Evolutionary conservation across 257 asterid genomes (phyloP).

Genomic region (Ocimum tenuiflorum): DNA sequence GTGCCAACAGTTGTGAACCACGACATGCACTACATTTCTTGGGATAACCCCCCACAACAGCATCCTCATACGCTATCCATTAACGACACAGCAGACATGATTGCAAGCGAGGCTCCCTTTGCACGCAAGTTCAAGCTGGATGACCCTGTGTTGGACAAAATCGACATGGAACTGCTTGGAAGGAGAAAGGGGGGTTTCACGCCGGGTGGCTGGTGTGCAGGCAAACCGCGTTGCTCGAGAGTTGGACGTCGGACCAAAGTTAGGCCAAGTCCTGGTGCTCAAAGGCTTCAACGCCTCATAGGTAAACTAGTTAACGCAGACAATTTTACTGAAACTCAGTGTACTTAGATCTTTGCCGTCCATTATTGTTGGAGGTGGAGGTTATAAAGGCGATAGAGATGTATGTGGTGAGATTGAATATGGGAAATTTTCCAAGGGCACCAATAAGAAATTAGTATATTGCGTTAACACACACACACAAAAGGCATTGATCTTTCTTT

Average conservation of each 20-base stretch:
- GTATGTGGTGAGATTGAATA: not conserved
- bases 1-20: slow-evolving; percentile 71
- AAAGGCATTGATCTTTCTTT: not conserved
- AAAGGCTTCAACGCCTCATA: slow-evolving; percentile 56
- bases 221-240: slow-evolving; percentile 61
- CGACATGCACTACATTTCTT: slow-evolving; percentile 86
- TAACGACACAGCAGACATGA: slow-evolving; percentile 58
- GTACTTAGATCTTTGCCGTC: slow-evolving; percentile 39
- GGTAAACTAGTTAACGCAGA: slow-evolving; percentile 34
- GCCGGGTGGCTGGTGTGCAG: slow-evolving; percentile 91
- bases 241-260: slow-evolving; percentile 50
- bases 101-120: slow-evolving; percentile 69
- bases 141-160: slow-evolving; percentile 52
- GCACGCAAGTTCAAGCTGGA: slow-evolving; percentile 76
- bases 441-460: slow-evolving; percentile 8
- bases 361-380: slow-evolving; percentile 17
- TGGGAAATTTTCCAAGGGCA: not conserved
- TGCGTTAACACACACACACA: not conserved
- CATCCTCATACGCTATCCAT: slow-evolving; percentile 65
- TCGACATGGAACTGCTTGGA: slow-evolving; percentile 53
- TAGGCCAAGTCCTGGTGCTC: slow-evolving; percentile 65
- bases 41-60: slow-evolving; percentile 89
- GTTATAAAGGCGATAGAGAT: not conserved
- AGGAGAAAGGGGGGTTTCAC: slow-evolving; percentile 63
- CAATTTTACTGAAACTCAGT: slow-evolving; percentile 35